Base-by-base conservation (phyloP, 2,329 filamentous ascomycete genomes). In the Pezicula carpinea region DNA sequence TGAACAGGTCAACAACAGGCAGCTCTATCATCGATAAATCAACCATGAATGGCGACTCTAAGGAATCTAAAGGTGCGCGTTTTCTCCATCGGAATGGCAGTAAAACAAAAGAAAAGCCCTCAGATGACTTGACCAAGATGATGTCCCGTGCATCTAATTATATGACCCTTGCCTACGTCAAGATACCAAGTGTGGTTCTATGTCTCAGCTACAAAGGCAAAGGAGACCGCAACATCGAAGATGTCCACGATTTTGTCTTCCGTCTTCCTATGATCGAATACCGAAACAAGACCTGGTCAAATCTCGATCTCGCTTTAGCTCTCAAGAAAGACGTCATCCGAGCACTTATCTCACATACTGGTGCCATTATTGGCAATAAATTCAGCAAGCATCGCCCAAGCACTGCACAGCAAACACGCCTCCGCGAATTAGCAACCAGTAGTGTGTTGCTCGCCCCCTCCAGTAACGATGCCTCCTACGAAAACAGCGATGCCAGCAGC, bases 251-350 rank as follows among this genome's bases (percentile, higher is more conserved):
- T 63, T 95, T 99, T 57, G 93, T 99, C 41, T 99, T 99, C 78
- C 84, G 89, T 29, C 81, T 99, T 69, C 93, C 93, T 3, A 86
- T 87, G 2, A 83, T 99, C 39, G 93, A 99, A 65, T 97, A 96
- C 71, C 83, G 89, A 53, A 99, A 99, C 75, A 99, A 99, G 74
- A 97, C 91, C 7, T 99, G 93, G 93, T 96, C 90, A 6, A 99
- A 97, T 64, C 78, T 99, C 6, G 93, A 99, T 61, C 80, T 99
- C 8, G 91, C 92, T 1, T 75, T 97, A 40, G 87, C 90, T 13
- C 76, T 99, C 45, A 97, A 99, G 71, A 95, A 91, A 64, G 91
- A 95, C 39, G 87, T 97, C 48, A 89, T 96, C 63, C 88, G 90
- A 61, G 92, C 93, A 0, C 76, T 99, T 39, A 95, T 99, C 59